Evolutionary conservation across 2,329 filamentous ascomycete genomes (phyloP), one percentile per base, ranked within the genome.

Genomic region (Nannizzia gypsea): DNA sequence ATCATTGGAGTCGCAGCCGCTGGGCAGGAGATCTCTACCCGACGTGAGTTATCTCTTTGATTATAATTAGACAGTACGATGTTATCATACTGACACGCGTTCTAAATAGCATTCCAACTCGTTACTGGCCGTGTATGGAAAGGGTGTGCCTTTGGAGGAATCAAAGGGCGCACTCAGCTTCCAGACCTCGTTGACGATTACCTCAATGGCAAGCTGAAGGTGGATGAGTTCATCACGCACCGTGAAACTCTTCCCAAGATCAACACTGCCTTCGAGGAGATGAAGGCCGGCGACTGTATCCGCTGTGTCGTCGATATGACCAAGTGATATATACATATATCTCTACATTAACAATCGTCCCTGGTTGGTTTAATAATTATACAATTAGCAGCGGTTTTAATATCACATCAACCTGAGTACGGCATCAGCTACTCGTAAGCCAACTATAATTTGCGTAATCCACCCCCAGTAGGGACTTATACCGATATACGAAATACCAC

Each of bases 191-290:
- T 99, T 24, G 78, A 84, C 66, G 92, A 97, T 76, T 99, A 99
- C 78, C 81, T 95, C 74, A 82, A 82, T 58, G 91, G 91, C 68
- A 83, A 87, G 71, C 86, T 99, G 72, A 97, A 96, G 85, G 93
- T 97, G 52, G 92, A 97, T 73, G 93, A 99, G 79, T 97, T 97
- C 80, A 97, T 99, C 78, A 99, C 93, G 34, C 93, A 99, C 79
- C 85, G 91, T 68, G 89, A 95, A 78, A 82, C 81, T 3, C 80
- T 99, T 50, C 77, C 78, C 62, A 84, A 88, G 69, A 95, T 99
- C 76, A 97, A 97, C 81, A 79, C 81, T 57, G 92, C 90, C 20
- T 99, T 96, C 70, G 83, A 90, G 65, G 84, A 87, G 67, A 99
- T 99, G 93, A 95, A 96, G 81, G 82, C 85, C 62, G 93, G 93